Conservation (phyloP, 345 rosid species). For the Brassica nigra region DNA sequence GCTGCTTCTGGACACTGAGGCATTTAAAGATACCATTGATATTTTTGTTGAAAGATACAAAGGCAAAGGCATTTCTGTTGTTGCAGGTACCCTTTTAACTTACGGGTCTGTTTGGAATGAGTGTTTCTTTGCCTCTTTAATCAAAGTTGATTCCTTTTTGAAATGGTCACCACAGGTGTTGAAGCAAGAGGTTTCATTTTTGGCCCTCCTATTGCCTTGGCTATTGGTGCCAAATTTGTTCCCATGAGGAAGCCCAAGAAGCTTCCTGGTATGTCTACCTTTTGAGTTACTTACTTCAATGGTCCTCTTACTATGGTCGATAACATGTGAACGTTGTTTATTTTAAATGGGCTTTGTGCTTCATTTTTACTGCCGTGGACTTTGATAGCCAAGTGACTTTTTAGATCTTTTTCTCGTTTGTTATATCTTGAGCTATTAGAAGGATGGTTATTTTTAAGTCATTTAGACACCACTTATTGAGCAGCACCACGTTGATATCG, state of each 20-base stretch:
- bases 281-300: neutral
- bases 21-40: constrained; percentile 77
- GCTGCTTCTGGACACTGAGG: constrained; percentile 68
- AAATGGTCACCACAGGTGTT: constrained; percentile 54
- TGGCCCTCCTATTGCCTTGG: constrained; percentile 98
- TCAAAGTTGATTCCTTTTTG: neutral
- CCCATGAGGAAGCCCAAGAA: constrained; percentile 98
- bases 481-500: neutral
- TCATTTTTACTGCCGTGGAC: neutral
- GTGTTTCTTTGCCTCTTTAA: no score
- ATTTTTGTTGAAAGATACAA: constrained; percentile 82
- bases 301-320: neutral
- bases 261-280: constrained; percentile 66
- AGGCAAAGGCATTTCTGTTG: constrained; percentile 65
- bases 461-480: neutral
- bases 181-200: constrained; percentile 99
- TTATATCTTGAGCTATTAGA: neutral
- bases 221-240: constrained; percentile 98
- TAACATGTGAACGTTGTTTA: neutral
- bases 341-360: neutral
- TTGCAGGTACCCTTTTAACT: constrained; percentile 83
- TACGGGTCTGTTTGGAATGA: no score
- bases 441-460: neutral
- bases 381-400: constrained; percentile 1
- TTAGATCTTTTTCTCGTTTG: no score